Base-by-base conservation (phyloP, 331 rosid species). In the Dryas integrifolia region DNA sequence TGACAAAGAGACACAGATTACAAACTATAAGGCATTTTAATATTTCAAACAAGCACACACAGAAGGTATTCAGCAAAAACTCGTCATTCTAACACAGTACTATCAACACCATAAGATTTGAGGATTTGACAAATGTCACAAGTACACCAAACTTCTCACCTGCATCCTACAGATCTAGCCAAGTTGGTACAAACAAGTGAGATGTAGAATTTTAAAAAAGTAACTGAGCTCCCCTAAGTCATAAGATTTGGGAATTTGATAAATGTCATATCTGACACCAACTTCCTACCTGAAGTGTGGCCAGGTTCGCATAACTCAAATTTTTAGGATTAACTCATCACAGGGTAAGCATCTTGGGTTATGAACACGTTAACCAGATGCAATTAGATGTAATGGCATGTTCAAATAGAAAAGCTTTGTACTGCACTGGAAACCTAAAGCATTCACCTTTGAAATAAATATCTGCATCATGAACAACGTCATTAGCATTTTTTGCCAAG, bases 391-490 rank as follows among this genome's bases (percentile, higher is more conserved):
- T 52, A 41, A n/a, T 12, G 7, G 16, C 60, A 65, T 59, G 55
- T 59, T 21, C 14, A 44, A 59, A 60, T 50, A 59, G 5, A 30
- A 30, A 35, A 62, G 52, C 5, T 13, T 21, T 53, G 16, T 41
- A 21, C 11, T 38, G 53, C 56, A 63, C 41, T 41, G 40, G 61
- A n/a, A 26, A 71, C 49, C 16, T 58, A 69, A 47, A 85, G 81
- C 21, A 77, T 66, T 89, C 72, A 89, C 98, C 97, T 88, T 85
- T 89, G 83, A 85, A 72, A 76, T 85, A 83, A 70, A 80, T 78
- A 68, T 89, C 92, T 72, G 85, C 83, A 72, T 82, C 87, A 73
- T 72, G 72, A 72, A 74, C 73, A 65, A 67, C 76, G 58, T 62
- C 75, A 45, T 68, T 79, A 57, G 79, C 39, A 77, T 76, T 73